These are phyloP conservation scores for Annulohypoxylon bovei DNA, from an alignment of 495 filamentous ascomycete genomes.

Conservation along the genomic window DNA sequence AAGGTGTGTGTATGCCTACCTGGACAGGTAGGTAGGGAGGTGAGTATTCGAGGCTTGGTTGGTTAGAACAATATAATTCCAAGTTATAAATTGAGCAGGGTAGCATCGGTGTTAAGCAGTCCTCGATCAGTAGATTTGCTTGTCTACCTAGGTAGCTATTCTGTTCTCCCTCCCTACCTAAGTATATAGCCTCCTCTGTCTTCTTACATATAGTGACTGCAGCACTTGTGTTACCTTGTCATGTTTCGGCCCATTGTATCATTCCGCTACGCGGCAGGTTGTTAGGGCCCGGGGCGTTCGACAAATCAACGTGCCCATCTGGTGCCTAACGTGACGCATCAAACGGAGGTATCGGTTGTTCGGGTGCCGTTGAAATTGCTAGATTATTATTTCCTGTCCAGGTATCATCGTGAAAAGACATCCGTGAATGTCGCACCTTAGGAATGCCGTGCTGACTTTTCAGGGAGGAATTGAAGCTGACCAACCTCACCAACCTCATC, in stretches of 20 bases:
- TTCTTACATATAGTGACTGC: background rate
- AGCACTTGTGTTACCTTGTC: background rate
- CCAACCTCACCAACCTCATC: background rate
- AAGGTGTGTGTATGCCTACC: background rate
- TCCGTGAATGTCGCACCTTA: background rate
- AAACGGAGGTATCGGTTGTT: conserved; percentile 22
- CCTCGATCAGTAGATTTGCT: background rate
- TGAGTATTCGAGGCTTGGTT: too few species aligned
- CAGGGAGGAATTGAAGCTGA: background rate
- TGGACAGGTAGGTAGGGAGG: background rate
- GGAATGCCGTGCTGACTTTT: background rate
- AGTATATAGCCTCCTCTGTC: background rate
- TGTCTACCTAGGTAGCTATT: background rate
- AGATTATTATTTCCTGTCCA: conserved; percentile 13
- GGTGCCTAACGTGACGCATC: background rate
- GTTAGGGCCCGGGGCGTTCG: background rate
- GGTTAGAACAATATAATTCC: background rate
- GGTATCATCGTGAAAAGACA: background rate
- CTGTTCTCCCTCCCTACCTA: background rate
- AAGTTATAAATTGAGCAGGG: background rate
- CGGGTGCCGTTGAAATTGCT: conserved; percentile 7
- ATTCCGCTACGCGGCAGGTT: background rate
- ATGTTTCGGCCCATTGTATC: background rate
- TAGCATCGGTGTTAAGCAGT: background rate
- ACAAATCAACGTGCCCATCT: conserved; percentile 5